Evolutionary conservation across 2,329 filamentous ascomycete genomes (phyloP), one percentile per base, ranked within the genome.

Genomic region (Diaporthe humulicola): DNA sequence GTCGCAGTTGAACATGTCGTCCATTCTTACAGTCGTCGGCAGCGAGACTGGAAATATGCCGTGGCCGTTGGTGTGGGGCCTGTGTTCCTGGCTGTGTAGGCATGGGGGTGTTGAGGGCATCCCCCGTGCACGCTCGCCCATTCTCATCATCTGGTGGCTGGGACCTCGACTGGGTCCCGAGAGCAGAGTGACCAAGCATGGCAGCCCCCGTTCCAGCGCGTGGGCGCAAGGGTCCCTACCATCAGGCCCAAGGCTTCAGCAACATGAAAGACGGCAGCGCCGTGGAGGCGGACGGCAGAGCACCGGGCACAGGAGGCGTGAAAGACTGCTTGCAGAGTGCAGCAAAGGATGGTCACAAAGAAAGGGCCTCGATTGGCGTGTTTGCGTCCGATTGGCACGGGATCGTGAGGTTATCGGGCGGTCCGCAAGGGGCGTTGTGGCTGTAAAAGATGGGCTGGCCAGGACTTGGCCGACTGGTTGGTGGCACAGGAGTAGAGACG

Each of bases 171-270:
- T 61, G 70, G 45, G 64, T 72, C 66, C 50, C 71, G 9, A 74
- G n/a, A 2, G 77, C 66, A n/a, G 45, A 60, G 64, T 78, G 74
- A 15, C 76, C 74, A 33, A 74, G 74, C 54, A 76, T 76, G 40
- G 74, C 75, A 25, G 71, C 75, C 71, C 76, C 64, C 50, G 50
- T 71, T 58, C 66, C 74, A 54, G 52, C 50, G 45, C 61, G 48
- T 54, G 30, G 71, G 48, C 22, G 38, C 12, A 50, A 45, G 40
- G 33, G 25, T 61, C 52, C 45, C 60, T 61, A 67, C 25, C 60
- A 67, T 74, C 69, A 40, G 56, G 19, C 7, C 52, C 30, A 42
- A 14, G 57, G 33, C 30, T 48, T 25, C 14, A 28, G 48, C 25
- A 28, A 61, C 36, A 52, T 57, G 48, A 22, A 54, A 42, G 54